Evolutionary conservation across 495 filamentous ascomycete species (phyloP), one percentile per base, ranked within the genome.

Genomic region (Aspergillus avenaceus): DNA sequence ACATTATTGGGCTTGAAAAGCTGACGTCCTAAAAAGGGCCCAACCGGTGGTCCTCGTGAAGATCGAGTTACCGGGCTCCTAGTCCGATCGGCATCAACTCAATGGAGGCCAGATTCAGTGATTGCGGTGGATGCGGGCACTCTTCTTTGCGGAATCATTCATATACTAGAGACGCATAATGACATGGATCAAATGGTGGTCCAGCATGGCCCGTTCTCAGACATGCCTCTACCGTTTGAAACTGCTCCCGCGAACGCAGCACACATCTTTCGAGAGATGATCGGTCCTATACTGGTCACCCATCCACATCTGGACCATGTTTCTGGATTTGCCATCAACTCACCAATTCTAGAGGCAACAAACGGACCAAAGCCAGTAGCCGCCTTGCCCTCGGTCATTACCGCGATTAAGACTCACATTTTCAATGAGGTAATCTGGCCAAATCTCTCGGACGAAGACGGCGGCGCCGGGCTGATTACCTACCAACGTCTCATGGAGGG

Each of bases 361-460:
- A 75, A 73, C 36, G 80, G 80, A 12, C 87, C 89, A 6, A 98
- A 97, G 63, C 76, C 84, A 18, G 70, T 98, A 8, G 90, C 91
- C 5, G 93, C 86, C 7, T 69, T 97, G 2, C 90, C 91, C 0
- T 84, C 81, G 14, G 92, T 91, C 27, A 89, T 98, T 36, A 74
- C 84, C 12, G 91, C 91, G 3, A 82, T 98, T 63, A 96, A 96
- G 61, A 81, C 76, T 8, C 91, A 98, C 66, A 86, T 98, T 48
- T 98, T 97, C 73, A 98, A 98, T 69, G 91, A 96, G 61, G 67
- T 97, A 37, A 95, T 98, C 44, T 98, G 95, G 95, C 93, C 93
- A 0, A 98, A 98, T 56, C 73, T 98, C 27, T 93, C 90, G 0
- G 91, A 97, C 66, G 95, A 98, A 71, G 91, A 95, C 64, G 90